Percentiles rank a stretch among this genome's conserved stretches.
Conservation (phyloP, 2,329 filamentous ascomycete genomes). For the Fusarium oxysporum region DNA sequence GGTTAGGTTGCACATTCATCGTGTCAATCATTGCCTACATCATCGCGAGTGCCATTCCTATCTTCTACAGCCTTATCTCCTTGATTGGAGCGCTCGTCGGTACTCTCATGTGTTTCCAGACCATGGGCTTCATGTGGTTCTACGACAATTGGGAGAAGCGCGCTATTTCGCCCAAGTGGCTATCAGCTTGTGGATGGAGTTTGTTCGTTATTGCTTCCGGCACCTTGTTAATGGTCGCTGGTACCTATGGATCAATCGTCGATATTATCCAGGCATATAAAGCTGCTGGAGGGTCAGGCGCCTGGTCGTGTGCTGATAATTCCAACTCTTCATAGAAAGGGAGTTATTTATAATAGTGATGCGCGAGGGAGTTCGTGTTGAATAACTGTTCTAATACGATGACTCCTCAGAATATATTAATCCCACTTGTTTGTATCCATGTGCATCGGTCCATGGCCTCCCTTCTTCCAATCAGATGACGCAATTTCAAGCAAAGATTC, state of each 20-base stretch:
- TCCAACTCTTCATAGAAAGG: conserved; percentile 45
- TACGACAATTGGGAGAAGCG: conserved; percentile 45
- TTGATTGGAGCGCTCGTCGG: conserved; percentile 46
- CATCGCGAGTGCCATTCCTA: conserved; percentile 38
- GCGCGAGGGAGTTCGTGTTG: no score
- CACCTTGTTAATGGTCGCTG: conserved; percentile 56
- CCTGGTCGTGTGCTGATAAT: conserved; percentile 58
- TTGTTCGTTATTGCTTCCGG: conserved; percentile 30
- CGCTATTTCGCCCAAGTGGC: background rate
- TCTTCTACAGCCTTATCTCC: conserved; percentile 46
- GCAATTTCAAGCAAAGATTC: accelerated
- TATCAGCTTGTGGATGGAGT: conserved; percentile 12
- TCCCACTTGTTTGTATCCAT: background rate
- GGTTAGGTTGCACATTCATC: conserved; percentile 46
- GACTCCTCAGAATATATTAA: accelerated
- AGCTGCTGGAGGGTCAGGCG: conserved; percentile 50
- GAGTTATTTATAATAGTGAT: background rate
- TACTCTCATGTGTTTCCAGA: conserved; percentile 46
- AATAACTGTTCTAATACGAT: no score
- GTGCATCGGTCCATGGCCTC: no score
- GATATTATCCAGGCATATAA: conserved; percentile 50
- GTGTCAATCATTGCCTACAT: conserved; percentile 45
- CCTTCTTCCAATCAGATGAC: background rate
- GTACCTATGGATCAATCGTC: conserved; percentile 58
- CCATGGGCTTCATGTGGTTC: conserved; percentile 48